These are phyloP conservation scores for Phytophthora pistaciae DNA, from an alignment of 352 stramenopile species.

Conservation along the genomic window DNA sequence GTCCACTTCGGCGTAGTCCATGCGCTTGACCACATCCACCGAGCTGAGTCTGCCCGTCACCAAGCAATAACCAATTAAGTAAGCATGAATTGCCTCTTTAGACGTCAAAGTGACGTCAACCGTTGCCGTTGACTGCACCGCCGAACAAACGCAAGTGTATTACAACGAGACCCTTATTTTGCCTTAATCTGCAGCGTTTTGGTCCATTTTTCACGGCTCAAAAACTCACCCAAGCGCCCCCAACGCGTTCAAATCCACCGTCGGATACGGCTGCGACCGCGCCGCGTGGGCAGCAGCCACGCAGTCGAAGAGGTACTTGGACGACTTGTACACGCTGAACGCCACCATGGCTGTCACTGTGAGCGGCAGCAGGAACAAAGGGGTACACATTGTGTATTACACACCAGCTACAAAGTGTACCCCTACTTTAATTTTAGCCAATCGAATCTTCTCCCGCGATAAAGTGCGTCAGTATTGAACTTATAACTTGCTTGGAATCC, in stretches of 20 bases:
- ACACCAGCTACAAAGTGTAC: not conserved
- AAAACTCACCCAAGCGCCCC: slow-evolving; percentile 54
- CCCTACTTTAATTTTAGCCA: slow-evolving; percentile 32
- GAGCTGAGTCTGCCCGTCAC: slow-evolving; percentile 40
- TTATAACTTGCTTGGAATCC: not conserved
- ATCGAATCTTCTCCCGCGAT: slow-evolving; percentile 50
- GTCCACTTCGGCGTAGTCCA: slow-evolving; percentile 65
- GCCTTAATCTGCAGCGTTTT: slow-evolving; percentile 5
- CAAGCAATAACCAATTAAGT: not conserved
- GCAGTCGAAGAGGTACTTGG: slow-evolving; percentile 76
- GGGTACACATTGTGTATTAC: not conserved
- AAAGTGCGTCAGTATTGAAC: slow-evolving; percentile 46
- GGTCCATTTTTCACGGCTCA: not conserved
- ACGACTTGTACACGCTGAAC: slow-evolving; percentile 75
- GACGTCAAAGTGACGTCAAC: not conserved
- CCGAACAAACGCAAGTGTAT: slow-evolving; percentile 12
- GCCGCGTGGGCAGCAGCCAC: slow-evolving; percentile 20
- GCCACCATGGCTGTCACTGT: slow-evolving; percentile 32
- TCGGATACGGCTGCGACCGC: slow-evolving; percentile 30
- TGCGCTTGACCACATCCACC: slow-evolving; percentile 66
- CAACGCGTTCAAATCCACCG: slow-evolving; percentile 48
- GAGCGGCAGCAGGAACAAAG: not conserved
- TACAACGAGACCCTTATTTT: slow-evolving; percentile 2
- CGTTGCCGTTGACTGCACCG: slow-evolving; percentile 7
- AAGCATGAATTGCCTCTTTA: not conserved